Percentiles rank a stretch among this genome's conserved stretches.
Evolutionary conservation across 2,329 filamentous ascomycete species (phyloP).

Genomic region (Exophiala sp.): DNA sequence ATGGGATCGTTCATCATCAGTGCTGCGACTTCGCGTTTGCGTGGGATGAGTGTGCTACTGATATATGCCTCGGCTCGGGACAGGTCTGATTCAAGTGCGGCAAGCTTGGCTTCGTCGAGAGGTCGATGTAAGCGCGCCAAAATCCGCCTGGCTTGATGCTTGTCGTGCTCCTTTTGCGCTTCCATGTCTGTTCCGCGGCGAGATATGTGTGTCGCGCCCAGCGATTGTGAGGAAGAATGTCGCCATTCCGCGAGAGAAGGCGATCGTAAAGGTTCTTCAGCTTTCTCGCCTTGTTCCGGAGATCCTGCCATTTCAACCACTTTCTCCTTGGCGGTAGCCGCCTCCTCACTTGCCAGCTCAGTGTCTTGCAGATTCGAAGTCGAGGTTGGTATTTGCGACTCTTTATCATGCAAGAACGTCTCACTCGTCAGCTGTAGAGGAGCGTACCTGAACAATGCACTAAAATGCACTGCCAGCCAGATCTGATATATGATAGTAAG

Average conservation of each 20-base stretch:
- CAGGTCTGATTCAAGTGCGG: conserved; percentile 8
- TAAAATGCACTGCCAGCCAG: conserved; percentile 18
- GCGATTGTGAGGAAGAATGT: conserved; percentile 6
- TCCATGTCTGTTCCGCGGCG: conserved; percentile 12
- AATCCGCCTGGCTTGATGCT: conserved; percentile 12
- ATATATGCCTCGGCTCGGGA: conserved; percentile 3
- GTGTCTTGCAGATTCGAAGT: neutral
- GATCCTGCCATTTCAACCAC: neutral
- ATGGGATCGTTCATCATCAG: conserved; percentile 21
- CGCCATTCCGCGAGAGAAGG: conserved; percentile 3
- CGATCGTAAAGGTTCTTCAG: neutral
- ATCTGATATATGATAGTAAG: conserved; percentile 17
- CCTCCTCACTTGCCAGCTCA: neutral
- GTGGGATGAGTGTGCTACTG: conserved; percentile 11
- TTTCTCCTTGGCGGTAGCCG: conserved; percentile 4
- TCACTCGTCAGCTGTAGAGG: conserved; percentile 18
- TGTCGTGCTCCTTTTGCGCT: conserved; percentile 11
- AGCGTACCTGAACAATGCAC: conserved; percentile 18
- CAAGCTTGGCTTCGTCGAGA: conserved; percentile 12
- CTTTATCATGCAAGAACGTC: conserved; percentile 10
- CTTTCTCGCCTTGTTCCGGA: neutral
- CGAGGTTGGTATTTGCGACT: conserved; percentile 6
- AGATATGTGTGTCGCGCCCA: neutral
- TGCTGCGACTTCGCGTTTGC: conserved; percentile 9
- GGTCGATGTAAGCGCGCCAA: conserved; percentile 13